Conservation (phyloP, 176 grass and related monocot species). For the Chrysopogon serrulatus region DNA sequence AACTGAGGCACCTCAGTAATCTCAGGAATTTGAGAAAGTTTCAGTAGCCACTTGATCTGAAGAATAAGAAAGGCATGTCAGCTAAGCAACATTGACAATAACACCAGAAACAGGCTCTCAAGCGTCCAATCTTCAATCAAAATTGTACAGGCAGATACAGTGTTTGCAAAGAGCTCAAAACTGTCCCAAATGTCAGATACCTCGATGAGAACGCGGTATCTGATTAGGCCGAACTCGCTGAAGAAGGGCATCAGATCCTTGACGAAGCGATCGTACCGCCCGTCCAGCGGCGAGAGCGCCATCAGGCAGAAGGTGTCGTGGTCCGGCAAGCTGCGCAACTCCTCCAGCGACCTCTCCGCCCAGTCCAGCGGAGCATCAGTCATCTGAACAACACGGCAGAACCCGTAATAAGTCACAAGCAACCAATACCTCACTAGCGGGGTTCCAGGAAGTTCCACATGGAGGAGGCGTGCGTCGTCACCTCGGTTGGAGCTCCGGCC, state of each 20-base stretch:
- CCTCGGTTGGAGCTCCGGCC: conserved; percentile 4
- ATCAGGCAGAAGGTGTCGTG: conserved; percentile 52
- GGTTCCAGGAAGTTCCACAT: background rate
- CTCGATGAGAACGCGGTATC: conserved; percentile 82
- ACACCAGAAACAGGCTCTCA: background rate
- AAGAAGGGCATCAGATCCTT: conserved; percentile 76
- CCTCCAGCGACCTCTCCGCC: conserved; percentile 29
- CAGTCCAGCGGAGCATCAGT: conserved; percentile 3
- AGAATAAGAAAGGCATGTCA: conserved; percentile 9
- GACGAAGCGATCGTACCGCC: conserved; percentile 49
- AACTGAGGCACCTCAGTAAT: conserved; percentile 80
- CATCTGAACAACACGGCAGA: conserved; percentile 19
- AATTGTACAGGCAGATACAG: background rate
- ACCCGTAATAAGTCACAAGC: conserved; percentile 3
- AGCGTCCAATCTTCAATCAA: background rate
- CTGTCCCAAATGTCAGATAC: conserved; percentile 21
- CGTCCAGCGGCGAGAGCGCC: conserved; percentile 83
- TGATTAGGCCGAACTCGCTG: conserved; percentile 91
- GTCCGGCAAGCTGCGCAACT: conserved; percentile 14
- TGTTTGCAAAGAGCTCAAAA: background rate
- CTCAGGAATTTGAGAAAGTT: conserved; percentile 82
- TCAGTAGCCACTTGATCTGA: conserved; percentile 85
- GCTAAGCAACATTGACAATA: background rate
- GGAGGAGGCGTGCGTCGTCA: background rate
- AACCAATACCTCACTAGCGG: background rate